Evolutionary conservation across 2,329 filamentous ascomycete species (phyloP).

Genomic region (Colletotrichum spaethianum): DNA sequence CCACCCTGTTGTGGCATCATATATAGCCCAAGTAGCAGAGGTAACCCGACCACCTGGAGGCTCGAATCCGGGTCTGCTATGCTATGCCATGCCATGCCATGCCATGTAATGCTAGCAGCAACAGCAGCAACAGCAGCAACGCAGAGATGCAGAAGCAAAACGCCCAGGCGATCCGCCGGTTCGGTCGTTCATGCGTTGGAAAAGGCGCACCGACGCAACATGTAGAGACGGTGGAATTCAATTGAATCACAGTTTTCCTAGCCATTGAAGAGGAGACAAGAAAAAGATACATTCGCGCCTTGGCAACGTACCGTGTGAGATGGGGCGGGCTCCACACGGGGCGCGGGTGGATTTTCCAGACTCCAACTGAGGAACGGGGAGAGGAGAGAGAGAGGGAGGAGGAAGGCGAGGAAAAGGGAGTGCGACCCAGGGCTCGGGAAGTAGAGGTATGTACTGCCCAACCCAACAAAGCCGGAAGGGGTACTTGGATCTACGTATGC

Average conservation of each 20-base stretch:
- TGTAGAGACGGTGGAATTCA: neutral
- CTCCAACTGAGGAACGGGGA: neutral
- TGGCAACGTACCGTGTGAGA: slow-evolving; percentile 9
- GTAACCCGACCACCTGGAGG: neutral
- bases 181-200: neutral
- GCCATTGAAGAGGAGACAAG: neutral
- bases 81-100: neutral
- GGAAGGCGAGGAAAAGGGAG: too few species aligned
- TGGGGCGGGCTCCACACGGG: neutral
- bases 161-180: neutral
- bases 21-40: slow-evolving; percentile 5
- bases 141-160: neutral
- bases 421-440: neutral
- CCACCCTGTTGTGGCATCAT: slow-evolving; percentile 1
- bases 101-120: neutral
- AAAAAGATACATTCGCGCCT: neutral
- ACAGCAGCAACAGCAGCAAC: neutral
- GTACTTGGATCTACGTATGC: slow-evolving; percentile 33
- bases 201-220: neutral
- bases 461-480: too few species aligned
- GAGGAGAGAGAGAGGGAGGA: too few species aligned
- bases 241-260: neutral
- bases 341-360: neutral
- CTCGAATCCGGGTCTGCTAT: neutral
- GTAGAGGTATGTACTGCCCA: slow-evolving; percentile 25